Evolutionary conservation across 1,139 yeast genomes (phyloP).

Genomic region (Kurtzmaniella natalensis): DNA sequence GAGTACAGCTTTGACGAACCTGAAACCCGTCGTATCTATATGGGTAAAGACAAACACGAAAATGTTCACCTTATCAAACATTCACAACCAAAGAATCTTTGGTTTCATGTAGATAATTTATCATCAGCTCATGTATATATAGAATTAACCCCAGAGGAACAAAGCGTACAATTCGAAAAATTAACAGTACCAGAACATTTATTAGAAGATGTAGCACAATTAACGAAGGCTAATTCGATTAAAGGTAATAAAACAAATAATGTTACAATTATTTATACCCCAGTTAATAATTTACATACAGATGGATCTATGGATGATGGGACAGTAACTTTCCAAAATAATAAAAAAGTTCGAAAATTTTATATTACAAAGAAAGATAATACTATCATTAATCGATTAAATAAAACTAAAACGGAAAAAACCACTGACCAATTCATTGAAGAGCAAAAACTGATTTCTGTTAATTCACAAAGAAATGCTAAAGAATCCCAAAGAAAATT

Average conservation of each 20-base stretch:
- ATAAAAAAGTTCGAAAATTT: conserved; percentile 48
- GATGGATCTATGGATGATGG: conserved; percentile 81
- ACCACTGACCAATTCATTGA: conserved; percentile 49
- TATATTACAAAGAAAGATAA: conserved; percentile 59
- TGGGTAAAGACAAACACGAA: conserved; percentile 77
- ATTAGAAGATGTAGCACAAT: conserved; percentile 62
- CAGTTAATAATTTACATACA: conserved; percentile 68
- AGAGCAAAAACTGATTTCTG: conserved; percentile 35
- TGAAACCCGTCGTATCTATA: conserved; percentile 33
- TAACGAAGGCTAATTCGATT: conserved; percentile 77
- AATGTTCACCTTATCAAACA: conserved; percentile 70
- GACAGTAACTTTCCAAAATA: conserved; percentile 68
- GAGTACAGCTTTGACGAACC: conserved; percentile 7
- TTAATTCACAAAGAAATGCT: conserved; percentile 31
- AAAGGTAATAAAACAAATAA: conserved; percentile 73
- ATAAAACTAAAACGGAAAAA: conserved; percentile 54
- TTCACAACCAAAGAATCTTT: conserved; percentile 65
- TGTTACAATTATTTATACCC: conserved; percentile 69
- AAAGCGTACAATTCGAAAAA: conserved; percentile 26
- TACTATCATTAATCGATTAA: conserved; percentile 58
- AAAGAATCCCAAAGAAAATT: conserved; percentile 26
- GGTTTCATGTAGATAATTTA: conserved; percentile 83
- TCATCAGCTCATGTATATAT: conserved; percentile 83
- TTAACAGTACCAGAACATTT: conserved; percentile 48
- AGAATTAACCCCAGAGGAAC: conserved; percentile 48